Evolutionary conservation across 202 grass and related monocot genomes (phyloP), one percentile per base, ranked within the genome.

Genomic region (Carex arenaria): DNA sequence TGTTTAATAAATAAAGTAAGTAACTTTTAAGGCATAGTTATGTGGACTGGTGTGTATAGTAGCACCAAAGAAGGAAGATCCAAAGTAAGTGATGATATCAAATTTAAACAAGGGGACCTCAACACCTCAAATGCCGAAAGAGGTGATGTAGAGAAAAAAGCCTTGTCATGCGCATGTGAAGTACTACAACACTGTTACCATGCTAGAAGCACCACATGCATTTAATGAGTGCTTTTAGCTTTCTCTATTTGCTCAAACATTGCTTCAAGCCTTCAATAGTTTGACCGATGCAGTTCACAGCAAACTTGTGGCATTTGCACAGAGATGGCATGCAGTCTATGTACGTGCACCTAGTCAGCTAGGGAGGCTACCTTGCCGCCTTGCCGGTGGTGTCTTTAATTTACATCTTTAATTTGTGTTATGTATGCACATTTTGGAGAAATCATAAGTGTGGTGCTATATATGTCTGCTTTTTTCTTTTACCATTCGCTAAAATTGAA

Each of bases 221-320:
- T 54, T 52, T 74, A 85, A 74, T 85, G 70, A 22, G 61, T 78
- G 72, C 49, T 36, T 61, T 72, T 60, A 54, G 5, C 6, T 74
- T 84, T 64, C 83, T 78, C 34, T 52, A 84, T 85, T 74, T 64
- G 83, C 72, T 78, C 70, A 67, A 66, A 66, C 83, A 85, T 78
- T 52, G 12, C 55, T 47, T 30, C n/a, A n/a, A n/a, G n/a, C n/a
- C n/a, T n/a, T n/a, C 19, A 67, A 74, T 77, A 36, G 62, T 82
- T 82, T 53, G 63, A 82, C 64, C 9, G 7, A 82, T 15, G 43
- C 60, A 30, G 61, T 55, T 53, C 8, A 47, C 43, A n/a, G n/a
- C n/a, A 55, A 82, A 57, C 28, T 77, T 57, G 73, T 77, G 51
- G 63, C 62, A 82, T 23, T 82, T 77, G 73, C 73, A 77, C 28